Percentiles rank a stretch among this genome's conserved stretches.
These are phyloP conservation scores for Exobasidium rhododendri DNA, from an alignment of 1,284 basidiomycete genomes.

Conservation along the genomic window DNA sequence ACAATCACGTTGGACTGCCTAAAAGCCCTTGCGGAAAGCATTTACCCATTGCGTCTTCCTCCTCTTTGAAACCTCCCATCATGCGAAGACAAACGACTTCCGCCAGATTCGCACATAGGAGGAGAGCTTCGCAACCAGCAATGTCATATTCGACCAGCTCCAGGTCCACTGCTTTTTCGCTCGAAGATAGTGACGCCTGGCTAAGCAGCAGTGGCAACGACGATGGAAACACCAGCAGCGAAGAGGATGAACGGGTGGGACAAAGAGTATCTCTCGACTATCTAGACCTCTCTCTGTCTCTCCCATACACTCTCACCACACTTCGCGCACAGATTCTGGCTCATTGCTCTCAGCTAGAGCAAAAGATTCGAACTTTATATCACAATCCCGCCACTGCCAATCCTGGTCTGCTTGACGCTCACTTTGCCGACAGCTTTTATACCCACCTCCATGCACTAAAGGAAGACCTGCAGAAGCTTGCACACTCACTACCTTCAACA, in stretches of 20 bases:
- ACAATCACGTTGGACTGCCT: no score
- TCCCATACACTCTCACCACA: conserved; percentile 38
- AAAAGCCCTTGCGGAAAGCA: no score
- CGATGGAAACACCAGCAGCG: conserved; percentile 24
- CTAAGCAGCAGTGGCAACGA: conserved; percentile 25
- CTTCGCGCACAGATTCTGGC: conserved; percentile 32
- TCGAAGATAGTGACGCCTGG: conserved; percentile 19
- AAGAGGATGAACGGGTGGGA: conserved; percentile 12
- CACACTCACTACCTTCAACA: conserved; percentile 24
- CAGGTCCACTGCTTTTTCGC: background rate
- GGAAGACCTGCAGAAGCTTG: conserved; percentile 31
- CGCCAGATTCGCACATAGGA: conserved; percentile 5
- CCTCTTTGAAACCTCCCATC: background rate
- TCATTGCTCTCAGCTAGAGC: conserved; percentile 35
- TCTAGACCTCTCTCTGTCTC: conserved; percentile 34
- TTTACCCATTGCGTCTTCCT: no score
- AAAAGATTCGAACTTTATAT: conserved; percentile 26
- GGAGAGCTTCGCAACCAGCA: conserved; percentile 25
- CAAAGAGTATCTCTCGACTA: conserved; percentile 19
- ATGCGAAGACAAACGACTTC: background rate
- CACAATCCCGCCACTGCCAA: background rate
- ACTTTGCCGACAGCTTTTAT: conserved; percentile 24
- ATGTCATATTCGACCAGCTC: background rate
- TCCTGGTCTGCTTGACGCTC: background rate
- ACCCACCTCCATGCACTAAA: conserved; percentile 39